Conservation (phyloP, 2,329 filamentous ascomycete species). For the Pyricularia sp. region DNA sequence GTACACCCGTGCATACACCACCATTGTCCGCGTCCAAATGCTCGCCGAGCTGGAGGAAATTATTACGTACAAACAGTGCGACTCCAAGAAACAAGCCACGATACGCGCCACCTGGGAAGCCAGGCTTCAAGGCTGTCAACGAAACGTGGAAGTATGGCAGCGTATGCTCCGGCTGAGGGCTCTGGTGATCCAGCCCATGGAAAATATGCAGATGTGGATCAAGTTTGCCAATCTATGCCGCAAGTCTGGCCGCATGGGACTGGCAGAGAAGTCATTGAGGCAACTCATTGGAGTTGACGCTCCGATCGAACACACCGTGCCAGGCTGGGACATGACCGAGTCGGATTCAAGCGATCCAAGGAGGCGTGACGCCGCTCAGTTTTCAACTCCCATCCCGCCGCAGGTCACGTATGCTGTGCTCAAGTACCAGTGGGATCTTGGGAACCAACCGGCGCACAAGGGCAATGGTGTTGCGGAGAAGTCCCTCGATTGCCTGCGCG, state of each 20-base stretch:
- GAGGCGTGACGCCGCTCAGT: conserved; percentile 4
- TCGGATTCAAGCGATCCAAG: neutral
- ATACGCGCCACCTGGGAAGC: conserved; percentile 96
- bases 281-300: conserved; percentile 71
- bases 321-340: conserved; percentile 35
- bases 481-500: conserved; percentile 48
- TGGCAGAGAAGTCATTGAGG: conserved; percentile 91
- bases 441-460: conserved; percentile 45
- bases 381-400: conserved; percentile 38
- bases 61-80: conserved; percentile 93
- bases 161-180: conserved; percentile 92
- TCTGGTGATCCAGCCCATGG: conserved; percentile 79
- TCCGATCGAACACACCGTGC: conserved; percentile 50
- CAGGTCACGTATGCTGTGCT: conserved; percentile 93
- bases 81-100: conserved; percentile 77
- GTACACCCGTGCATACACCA: conserved; percentile 93
- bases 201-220: conserved; percentile 99
- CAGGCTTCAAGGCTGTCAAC: conserved; percentile 86
- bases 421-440: conserved; percentile 92
- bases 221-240: conserved; percentile 98
- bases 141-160: conserved; percentile 97
- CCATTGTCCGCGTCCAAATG: conserved; percentile 99
- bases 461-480: conserved; percentile 39
- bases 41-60: conserved; percentile 96
- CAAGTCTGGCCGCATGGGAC: conserved; percentile 87